These are phyloP conservation scores for Sphagnum fallax DNA, from an alignment of 228 moss, liverwort and hornwort species.

Conservation along the genomic window DNA sequence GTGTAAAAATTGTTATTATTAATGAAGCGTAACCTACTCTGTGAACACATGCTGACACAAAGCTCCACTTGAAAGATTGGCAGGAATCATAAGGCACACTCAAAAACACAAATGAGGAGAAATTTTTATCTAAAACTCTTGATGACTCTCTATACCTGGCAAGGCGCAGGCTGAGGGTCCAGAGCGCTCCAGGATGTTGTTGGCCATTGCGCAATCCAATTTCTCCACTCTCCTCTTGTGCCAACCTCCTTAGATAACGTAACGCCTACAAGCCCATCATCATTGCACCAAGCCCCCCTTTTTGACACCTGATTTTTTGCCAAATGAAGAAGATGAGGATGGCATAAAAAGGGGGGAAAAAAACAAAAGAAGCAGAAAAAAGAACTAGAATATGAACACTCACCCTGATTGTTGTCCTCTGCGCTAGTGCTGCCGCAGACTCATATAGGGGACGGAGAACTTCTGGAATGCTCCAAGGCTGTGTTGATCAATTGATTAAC, in stretches of 20 bases:
- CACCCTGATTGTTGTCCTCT: slow-evolving; percentile 65
- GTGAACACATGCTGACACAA: too few species aligned
- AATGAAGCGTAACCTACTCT: too few species aligned
- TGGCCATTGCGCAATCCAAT: slow-evolving; percentile 7
- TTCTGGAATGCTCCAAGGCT: slow-evolving; percentile 71
- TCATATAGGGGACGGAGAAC: slow-evolving; percentile 71
- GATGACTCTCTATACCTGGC: slow-evolving; percentile 7
- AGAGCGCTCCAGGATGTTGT: slow-evolving; percentile 12
- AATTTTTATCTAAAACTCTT: too few species aligned
- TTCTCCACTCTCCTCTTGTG: slow-evolving; percentile 14
- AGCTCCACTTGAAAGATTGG: too few species aligned
- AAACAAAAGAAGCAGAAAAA: too few species aligned
- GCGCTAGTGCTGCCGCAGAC: slow-evolving; percentile 62
- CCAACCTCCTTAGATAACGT: slow-evolving; percentile 11
- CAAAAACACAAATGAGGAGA: too few species aligned
- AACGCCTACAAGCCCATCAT: slow-evolving; percentile 8
- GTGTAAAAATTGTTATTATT: too few species aligned
- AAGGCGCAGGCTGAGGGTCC: slow-evolving; percentile 16
- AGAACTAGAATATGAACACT: not conserved
- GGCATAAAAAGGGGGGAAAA: too few species aligned
- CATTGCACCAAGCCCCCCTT: too few species aligned
- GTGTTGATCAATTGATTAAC: not conserved
- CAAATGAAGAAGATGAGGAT: too few species aligned
- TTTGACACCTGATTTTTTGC: too few species aligned
- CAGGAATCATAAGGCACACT: too few species aligned